Conservation (phyloP, 805 yeast species). For the Candida vaughaniae region DNA sequence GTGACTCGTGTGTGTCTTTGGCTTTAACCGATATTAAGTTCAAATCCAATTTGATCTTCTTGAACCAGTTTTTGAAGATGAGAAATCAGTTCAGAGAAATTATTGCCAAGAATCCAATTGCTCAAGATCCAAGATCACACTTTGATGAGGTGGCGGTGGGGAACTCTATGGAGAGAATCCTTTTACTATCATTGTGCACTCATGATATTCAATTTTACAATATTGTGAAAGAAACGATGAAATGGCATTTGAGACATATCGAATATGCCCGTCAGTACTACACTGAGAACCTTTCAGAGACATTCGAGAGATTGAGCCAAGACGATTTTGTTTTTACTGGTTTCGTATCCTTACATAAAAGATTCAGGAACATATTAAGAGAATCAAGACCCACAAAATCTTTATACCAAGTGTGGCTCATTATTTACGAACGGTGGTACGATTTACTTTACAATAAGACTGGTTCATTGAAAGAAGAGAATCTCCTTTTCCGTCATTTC, state of each 20-base stretch:
- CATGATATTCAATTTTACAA: constrained; percentile 44
- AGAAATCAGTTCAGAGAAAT: constrained; percentile 19
- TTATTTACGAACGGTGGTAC: constrained; percentile 54
- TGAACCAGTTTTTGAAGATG: constrained; percentile 31
- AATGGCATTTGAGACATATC: constrained; percentile 25
- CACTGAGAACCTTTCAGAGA: constrained; percentile 20
- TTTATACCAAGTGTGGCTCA: constrained; percentile 37
- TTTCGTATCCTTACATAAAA: constrained; percentile 70
- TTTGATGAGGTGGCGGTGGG: constrained; percentile 9
- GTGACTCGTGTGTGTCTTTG: constrained; percentile 35
- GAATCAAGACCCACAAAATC: constrained; percentile 27
- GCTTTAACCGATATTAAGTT: constrained; percentile 35
- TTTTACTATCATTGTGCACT: constrained; percentile 40
- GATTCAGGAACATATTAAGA: constrained; percentile 43
- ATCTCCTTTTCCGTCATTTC: constrained; percentile 56
- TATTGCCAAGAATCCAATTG: constrained; percentile 14
- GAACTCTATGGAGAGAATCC: constrained; percentile 34
- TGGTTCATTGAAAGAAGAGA: constrained; percentile 34
- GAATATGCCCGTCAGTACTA: constrained; percentile 5
- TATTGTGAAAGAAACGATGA: constrained; percentile 37
- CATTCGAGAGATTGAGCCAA: constrained; percentile 40
- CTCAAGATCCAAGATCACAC: constrained; percentile 12
- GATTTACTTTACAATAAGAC: constrained; percentile 24
- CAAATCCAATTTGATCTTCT: constrained; percentile 33
- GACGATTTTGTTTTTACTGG: constrained; percentile 66